A percentile compares a stretch with the other conserved stretches of the same genome.
phyloP scores from a whole-genome alignment of 1,284 basidiomycete genomes.

The Entoloma clypeatum region DNA sequence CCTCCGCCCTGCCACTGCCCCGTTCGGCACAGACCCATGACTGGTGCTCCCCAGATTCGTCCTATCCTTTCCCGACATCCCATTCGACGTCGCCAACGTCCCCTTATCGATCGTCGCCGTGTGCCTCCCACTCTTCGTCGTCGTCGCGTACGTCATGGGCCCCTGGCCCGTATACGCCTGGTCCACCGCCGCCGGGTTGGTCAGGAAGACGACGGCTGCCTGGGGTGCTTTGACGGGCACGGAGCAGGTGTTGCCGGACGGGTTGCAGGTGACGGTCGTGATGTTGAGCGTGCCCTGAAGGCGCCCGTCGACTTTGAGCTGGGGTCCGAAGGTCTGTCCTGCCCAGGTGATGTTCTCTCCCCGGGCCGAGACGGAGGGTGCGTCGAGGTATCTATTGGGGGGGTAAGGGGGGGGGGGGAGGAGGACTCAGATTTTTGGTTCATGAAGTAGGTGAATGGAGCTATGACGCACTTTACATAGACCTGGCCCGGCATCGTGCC shows the following conservation, averaged over 20 bases:
- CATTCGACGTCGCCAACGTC: conserved; percentile 48
- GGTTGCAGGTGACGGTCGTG: conserved; percentile 48
- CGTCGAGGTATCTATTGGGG: conserved; percentile 40
- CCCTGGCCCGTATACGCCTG: conserved; percentile 27
- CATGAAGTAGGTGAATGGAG: neutral
- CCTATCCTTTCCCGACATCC: conserved; percentile 37
- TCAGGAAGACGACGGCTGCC: conserved; percentile 71
- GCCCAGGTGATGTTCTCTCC: conserved; percentile 70
- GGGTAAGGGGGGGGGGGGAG: neutral
- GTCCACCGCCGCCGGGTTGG: conserved; percentile 35
- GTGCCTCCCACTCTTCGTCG: conserved; percentile 47
- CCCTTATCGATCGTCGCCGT: conserved; percentile 43
- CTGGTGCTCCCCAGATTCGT: conserved; percentile 41
- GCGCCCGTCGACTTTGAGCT: conserved; percentile 60
- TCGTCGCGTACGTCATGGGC: conserved; percentile 53
- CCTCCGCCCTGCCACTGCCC: no score
- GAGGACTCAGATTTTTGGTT: conserved; percentile 1
- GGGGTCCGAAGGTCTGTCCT: conserved; percentile 55
- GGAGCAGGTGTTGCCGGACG: conserved; percentile 46
- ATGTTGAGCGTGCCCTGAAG: conserved; percentile 50
- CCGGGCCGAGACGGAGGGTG: conserved; percentile 50
- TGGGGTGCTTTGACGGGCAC: conserved; percentile 64
- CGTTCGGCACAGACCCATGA: conserved; percentile 13
- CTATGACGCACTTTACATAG: conserved; percentile 47
- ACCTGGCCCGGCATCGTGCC: conserved; percentile 47